Conservation (phyloP, 1,284 basidiomycete species). For the Irpex sp. region DNA sequence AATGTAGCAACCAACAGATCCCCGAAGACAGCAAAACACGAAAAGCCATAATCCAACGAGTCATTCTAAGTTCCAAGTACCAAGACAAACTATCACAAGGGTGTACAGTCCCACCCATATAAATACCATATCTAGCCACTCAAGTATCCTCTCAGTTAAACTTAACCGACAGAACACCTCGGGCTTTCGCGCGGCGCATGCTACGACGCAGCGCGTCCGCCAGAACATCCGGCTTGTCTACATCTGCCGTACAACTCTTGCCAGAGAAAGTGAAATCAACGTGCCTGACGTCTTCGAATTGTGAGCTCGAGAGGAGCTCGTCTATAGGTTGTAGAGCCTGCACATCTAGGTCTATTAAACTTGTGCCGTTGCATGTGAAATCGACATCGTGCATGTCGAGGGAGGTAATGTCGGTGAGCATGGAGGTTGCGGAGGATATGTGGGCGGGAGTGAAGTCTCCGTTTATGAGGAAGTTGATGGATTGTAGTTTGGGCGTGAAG, state of each 20-base stretch:
- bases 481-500: neutral
- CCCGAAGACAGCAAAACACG: too few relatives aligned
- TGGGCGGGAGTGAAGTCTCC: neutral
- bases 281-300: neutral
- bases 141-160: neutral
- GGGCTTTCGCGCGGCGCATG: neutral
- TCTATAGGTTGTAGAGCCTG: neutral
- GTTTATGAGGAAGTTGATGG: neutral
- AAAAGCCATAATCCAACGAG: neutral
- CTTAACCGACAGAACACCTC: neutral
- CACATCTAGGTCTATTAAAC: neutral
- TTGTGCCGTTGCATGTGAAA: neutral
- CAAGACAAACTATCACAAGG: neutral
- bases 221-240: neutral
- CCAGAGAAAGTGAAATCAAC: neutral
- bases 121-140: too few relatives aligned
- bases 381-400: neutral
- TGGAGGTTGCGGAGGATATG: neutral
- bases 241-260: neutral
- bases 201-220: neutral
- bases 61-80: neutral
- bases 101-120: too few relatives aligned
- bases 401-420: neutral
- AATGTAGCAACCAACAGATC: too few relatives aligned
- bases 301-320: neutral